Base-by-base conservation (phyloP, 2,329 filamentous ascomycete genomes). In the Laburnicola sp. region DNA sequence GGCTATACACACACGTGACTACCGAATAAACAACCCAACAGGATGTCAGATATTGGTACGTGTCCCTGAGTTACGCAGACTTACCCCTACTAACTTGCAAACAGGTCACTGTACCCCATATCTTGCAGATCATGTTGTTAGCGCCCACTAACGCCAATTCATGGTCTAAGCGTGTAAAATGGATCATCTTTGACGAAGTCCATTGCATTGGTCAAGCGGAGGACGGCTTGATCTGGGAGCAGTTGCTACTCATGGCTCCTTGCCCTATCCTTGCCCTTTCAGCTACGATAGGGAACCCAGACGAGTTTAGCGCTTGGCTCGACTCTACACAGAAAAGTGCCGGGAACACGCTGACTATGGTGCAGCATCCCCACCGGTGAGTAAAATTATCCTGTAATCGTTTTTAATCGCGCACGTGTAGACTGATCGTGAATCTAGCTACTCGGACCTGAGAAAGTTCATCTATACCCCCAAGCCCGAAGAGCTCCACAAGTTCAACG, bases 131-230 rank as follows among this genome's bases (percentile, higher is more conserved):
- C 47, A 89, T 93, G 86, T 76, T 92, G 1, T 45, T 72, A 25
- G 58, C 74, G 87, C 43, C 74, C 88, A 43, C 78, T 82, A 88
- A 91, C 58, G 85, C 87, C 3, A 81, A 79, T n/a, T 74, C 76
- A 2, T 93, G 88, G 88, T 81, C 87, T 0, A 78, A 78, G 3
- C 76, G 86, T 45, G 80, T 92, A 10, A 88, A 84, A 60, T 80
- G 87, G 42, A 91, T 92, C 64, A 90, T 92, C 44, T 92, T 92
- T 51, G 88, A 93, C 63, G 88, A 93, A 72, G 85, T 92, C 2
- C 88, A 93, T 66, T 90, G 83, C 30, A 92, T 93, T 52, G 87
- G 88, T 0, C 85, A 91, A 65, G 81, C 85, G 0, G 86, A 91
- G 6, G 88, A 92, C 58, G 88, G 88, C 45, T 75, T 91, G 1